Conservation (phyloP, 352 stramenopile species). For the Pythium sp. region DNA sequence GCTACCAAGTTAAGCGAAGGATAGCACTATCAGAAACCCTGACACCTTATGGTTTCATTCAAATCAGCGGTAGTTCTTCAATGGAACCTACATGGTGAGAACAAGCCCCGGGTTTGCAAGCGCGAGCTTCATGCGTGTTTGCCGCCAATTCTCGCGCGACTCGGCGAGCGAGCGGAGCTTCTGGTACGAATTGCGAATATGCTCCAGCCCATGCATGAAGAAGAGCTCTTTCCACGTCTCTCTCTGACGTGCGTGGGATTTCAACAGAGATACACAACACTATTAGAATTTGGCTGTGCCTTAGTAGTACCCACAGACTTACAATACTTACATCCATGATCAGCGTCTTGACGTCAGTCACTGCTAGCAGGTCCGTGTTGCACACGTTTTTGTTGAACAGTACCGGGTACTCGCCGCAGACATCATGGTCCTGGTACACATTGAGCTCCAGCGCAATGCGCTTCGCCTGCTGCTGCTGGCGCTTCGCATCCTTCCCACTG, state of each 20-base stretch:
- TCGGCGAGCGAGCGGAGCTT: slow-evolving; percentile 62
- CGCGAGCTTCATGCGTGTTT: slow-evolving; percentile 71
- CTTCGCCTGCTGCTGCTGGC: slow-evolving; percentile 31
- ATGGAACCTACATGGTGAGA: slow-evolving; percentile 51
- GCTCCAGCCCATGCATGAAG: slow-evolving; percentile 67
- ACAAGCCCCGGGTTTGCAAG: slow-evolving; percentile 64
- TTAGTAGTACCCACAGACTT: neutral
- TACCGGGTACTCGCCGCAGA: slow-evolving; percentile 69
- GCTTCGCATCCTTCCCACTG: slow-evolving; percentile 25
- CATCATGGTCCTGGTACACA: slow-evolving; percentile 78
- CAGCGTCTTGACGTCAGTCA: slow-evolving; percentile 79
- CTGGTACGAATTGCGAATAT: slow-evolving; percentile 52
- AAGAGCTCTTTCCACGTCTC: slow-evolving; percentile 82
- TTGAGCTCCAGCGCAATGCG: slow-evolving; percentile 68
- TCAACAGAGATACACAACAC: neutral
- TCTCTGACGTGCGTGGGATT: slow-evolving; percentile 2
- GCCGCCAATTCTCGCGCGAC: slow-evolving; percentile 70
- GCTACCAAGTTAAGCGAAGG: slow-evolving; percentile 21
- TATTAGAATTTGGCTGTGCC: neutral
- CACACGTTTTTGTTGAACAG: slow-evolving; percentile 58
- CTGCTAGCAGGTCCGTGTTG: slow-evolving; percentile 55
- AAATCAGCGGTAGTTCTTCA: neutral
- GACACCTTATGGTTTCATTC: neutral
- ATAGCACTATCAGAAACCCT: neutral
- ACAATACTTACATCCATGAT: slow-evolving; percentile 64